Conservation (phyloP, 305 asterid genomes). For the Solanum hybrid region DNA sequence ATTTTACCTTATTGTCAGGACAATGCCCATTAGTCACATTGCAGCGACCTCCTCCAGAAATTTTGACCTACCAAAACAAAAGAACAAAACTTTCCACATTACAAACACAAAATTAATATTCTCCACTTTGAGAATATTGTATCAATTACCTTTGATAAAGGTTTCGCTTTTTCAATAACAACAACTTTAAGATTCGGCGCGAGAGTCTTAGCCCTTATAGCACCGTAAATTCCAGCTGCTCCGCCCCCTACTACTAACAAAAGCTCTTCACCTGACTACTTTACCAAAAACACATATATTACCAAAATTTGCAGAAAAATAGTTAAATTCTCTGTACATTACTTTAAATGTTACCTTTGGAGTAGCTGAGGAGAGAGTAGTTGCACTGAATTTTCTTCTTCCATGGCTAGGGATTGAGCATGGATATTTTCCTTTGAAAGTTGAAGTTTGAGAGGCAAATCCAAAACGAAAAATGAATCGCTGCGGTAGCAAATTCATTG, state of each 20-base stretch:
- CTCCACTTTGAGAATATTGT: background rate
- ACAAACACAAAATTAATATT: background rate
- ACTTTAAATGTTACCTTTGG: slow-evolving; percentile 21
- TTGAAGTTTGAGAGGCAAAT: slow-evolving; percentile 22
- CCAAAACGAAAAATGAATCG: slow-evolving; percentile 27
- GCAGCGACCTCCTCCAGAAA: slow-evolving; percentile 96
- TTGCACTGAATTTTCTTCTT: slow-evolving; percentile 27
- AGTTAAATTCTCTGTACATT: background rate
- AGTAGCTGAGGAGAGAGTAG: slow-evolving; percentile 30
- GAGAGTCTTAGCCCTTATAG: slow-evolving; percentile 77
- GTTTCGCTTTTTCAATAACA: slow-evolving; percentile 78
- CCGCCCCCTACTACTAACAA: slow-evolving; percentile 87
- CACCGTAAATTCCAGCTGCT: slow-evolving; percentile 92
- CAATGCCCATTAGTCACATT: slow-evolving; percentile 85
- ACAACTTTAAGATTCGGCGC: slow-evolving; percentile 69
- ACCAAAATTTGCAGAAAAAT: background rate
- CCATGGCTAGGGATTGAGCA: slow-evolving; percentile 20
- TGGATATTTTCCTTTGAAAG: slow-evolving; percentile 9
- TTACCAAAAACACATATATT: background rate
- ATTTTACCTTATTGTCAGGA: slow-evolving; percentile 53
- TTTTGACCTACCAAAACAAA: slow-evolving; percentile 56
- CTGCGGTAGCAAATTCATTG: slow-evolving; percentile 33
- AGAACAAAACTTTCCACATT: slow-evolving; percentile 6
- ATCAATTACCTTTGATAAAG: slow-evolving; percentile 56
- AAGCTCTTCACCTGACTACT: slow-evolving; percentile 49